A percentile compares a stretch with the other conserved stretches of the same genome.
Evolutionary conservation across 208 protist genomes (phyloP).

Genomic region (Wallacemonas sp.): DNA sequence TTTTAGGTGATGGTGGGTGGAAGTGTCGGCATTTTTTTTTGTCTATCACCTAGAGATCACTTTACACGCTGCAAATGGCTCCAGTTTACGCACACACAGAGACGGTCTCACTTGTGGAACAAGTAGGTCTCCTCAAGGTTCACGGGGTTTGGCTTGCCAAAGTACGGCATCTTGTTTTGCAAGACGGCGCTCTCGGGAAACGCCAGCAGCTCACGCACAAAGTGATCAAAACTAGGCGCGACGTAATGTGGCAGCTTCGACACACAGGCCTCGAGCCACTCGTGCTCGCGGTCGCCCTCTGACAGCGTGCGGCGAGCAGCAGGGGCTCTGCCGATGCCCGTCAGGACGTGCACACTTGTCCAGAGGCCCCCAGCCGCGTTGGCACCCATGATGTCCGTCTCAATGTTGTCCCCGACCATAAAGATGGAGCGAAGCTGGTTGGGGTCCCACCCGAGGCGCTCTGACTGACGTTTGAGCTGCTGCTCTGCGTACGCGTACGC

Average conservation of each 20-base stretch:
- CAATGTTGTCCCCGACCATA: conserved; percentile 89
- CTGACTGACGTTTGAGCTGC: conserved; percentile 38
- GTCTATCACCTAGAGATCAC: no score
- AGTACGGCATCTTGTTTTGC: conserved; percentile 65
- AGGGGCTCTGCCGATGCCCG: conserved; percentile 62
- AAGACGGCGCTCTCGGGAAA: conserved; percentile 70
- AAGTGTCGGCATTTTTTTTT: no score
- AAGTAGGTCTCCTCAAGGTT: conserved; percentile 69
- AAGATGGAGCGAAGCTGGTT: conserved; percentile 59
- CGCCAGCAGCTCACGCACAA: conserved; percentile 79
- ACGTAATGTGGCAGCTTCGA: conserved; percentile 80
- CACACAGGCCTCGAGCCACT: conserved; percentile 66
- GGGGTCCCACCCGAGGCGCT: conserved; percentile 64
- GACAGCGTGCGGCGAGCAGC: conserved; percentile 58
- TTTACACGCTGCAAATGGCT: not conserved
- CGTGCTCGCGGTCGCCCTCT: conserved; percentile 60
- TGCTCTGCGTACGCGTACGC: conserved; percentile 77
- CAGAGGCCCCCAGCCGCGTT: conserved; percentile 75
- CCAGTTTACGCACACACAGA: no score
- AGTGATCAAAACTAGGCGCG: conserved; percentile 86
- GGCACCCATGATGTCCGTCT: conserved; percentile 83
- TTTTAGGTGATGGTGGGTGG: no score
- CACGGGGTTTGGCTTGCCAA: conserved; percentile 78
- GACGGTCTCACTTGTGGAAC: conserved; percentile 34
- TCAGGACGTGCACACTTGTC: conserved; percentile 82